Evolutionary conservation across 148 eudicot species (phyloP).

Genomic region (Rhododendron ovatum): DNA sequence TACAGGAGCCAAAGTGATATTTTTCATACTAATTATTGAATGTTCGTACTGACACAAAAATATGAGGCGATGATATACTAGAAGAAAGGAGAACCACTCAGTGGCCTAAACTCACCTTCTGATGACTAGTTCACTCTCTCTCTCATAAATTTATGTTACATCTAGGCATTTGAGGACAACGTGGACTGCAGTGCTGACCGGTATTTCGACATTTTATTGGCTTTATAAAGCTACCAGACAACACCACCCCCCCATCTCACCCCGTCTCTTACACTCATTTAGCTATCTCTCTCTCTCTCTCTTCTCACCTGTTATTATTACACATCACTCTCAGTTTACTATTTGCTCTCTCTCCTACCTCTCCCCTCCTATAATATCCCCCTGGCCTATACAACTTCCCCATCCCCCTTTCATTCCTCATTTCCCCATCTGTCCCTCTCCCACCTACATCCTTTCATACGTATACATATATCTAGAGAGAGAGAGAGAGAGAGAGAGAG

Average conservation of each 20-base stretch:
- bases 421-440: not conserved
- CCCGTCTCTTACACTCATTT: not conserved
- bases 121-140: not conserved
- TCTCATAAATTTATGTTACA: not conserved
- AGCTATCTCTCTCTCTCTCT: conserved; percentile 21
- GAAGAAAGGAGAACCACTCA: not conserved
- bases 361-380: not conserved
- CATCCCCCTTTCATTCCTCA: not conserved
- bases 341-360: conserved; percentile 1
- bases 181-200: conserved; percentile 32
- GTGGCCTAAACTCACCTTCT: not conserved
- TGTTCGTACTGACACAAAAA: not conserved
- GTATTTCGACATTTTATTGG: conserved; percentile 24
- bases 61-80: not conserved
- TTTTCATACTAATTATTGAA: not conserved
- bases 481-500: not conserved
- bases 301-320: conserved; percentile 20
- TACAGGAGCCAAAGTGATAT: not conserved
- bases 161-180: conserved; percentile 32
- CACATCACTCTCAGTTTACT: conserved; percentile 21
- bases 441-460: no score
- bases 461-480: not conserved
- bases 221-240: conserved; percentile 27
- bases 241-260: not conserved
- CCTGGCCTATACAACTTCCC: not conserved